Conservation (phyloP, 208 protist genomes). For the Paratrypanosoma confusum region DNA sequence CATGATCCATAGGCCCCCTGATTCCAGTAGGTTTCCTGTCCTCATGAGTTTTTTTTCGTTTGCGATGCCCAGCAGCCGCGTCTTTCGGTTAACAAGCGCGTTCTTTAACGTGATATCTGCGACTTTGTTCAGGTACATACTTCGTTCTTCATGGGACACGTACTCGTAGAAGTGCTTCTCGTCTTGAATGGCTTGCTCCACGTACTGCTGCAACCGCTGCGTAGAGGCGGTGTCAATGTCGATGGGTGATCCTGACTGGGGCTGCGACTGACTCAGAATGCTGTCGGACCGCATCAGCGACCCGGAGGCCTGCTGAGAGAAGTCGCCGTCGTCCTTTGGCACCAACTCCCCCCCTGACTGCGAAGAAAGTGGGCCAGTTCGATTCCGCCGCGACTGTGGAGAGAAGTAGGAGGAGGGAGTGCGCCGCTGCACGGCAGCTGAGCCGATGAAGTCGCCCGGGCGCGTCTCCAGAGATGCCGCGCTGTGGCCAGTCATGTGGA, state of each 20-base stretch:
- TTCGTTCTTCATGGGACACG: constrained; percentile 41
- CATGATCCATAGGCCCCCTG: constrained; percentile 53
- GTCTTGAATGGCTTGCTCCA: constrained; percentile 21
- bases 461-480: constrained; percentile 10
- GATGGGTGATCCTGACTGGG: background rate
- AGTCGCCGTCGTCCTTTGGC: too few relatives aligned
- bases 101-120: constrained; percentile 51
- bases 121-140: constrained; percentile 41
- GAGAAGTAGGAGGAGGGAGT: too few relatives aligned
- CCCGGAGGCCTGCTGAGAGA: too few relatives aligned
- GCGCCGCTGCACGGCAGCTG: too few relatives aligned
- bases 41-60: constrained; percentile 46
- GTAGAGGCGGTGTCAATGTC: background rate
- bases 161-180: constrained; percentile 46
- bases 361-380: too few relatives aligned
- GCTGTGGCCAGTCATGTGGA: constrained; percentile 5
- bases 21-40: constrained; percentile 53
- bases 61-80: constrained; percentile 42
- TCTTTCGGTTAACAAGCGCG: constrained; percentile 29
- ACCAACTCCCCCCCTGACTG: too few relatives aligned
- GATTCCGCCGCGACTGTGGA: too few relatives aligned
- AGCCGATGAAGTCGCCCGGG: too few relatives aligned
- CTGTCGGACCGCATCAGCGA: too few relatives aligned
- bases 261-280: too few relatives aligned
- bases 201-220: constrained; percentile 16